These are phyloP conservation scores for Litsea cubeba DNA, from an alignment of 164 flowering plant genomes.

Conservation along the genomic window DNA sequence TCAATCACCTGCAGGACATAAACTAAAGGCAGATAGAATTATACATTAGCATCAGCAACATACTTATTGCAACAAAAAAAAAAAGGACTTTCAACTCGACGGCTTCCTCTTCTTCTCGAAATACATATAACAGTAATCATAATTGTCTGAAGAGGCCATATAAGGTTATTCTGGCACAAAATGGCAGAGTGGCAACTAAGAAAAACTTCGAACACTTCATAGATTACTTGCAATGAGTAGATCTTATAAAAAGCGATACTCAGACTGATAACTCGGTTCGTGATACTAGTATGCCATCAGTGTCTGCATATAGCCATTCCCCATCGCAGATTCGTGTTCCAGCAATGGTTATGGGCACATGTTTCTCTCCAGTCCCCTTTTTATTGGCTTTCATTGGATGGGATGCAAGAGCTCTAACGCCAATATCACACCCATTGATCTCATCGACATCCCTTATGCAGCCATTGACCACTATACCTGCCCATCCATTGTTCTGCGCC, in stretches of 20 bases:
- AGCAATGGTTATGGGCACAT: slow-evolving; percentile 41
- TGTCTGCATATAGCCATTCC: slow-evolving; percentile 65
- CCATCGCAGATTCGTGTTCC: slow-evolving; percentile 57
- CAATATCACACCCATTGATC: slow-evolving; percentile 62
- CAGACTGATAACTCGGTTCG: slow-evolving; percentile 41
- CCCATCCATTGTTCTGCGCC: slow-evolving; percentile 68
- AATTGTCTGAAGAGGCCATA: neutral
- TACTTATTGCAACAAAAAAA: neutral
- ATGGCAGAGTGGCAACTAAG: neutral
- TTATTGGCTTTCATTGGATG: slow-evolving; percentile 61
- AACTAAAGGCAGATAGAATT: neutral
- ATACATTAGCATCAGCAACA: neutral
- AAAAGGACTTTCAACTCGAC: neutral
- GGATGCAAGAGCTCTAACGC: slow-evolving; percentile 53
- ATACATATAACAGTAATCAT: neutral
- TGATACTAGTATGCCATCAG: slow-evolving; percentile 57
- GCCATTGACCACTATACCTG: slow-evolving; percentile 61
- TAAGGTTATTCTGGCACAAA: neutral
- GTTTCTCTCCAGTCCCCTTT: slow-evolving; percentile 50
- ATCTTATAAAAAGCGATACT: neutral
- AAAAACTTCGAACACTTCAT: neutral
- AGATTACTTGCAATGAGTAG: neutral
- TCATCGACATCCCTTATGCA: slow-evolving; percentile 64
- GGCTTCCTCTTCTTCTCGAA: neutral
- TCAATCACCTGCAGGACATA: neutral